These are phyloP conservation scores for Corniculantispora saksenae DNA, from an alignment of 2,329 filamentous ascomycete genomes.

Conservation along the genomic window DNA sequence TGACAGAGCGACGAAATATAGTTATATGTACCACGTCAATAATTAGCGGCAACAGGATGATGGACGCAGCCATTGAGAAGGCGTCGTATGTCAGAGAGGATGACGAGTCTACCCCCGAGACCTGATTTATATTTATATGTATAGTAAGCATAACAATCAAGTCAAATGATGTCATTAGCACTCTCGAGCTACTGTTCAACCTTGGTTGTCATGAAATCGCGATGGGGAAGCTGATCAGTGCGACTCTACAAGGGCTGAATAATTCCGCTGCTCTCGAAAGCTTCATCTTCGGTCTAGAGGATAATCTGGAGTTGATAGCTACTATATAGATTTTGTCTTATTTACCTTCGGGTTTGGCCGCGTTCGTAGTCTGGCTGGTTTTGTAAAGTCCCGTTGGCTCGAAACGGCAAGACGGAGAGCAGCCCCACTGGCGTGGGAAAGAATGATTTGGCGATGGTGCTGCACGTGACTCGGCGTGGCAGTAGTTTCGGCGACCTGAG, in stretches of 20 bases:
- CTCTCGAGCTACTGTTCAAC: neutral
- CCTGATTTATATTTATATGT: conserved; percentile 6
- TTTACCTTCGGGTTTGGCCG: neutral
- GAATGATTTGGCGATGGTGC: conserved; percentile 12
- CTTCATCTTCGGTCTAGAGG: no score
- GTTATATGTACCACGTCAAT: conserved; percentile 92
- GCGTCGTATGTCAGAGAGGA: conserved; percentile 56
- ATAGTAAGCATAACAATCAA: conserved; percentile 13
- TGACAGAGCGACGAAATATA: conserved; percentile 71
- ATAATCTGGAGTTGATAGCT: no score
- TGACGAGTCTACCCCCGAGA: conserved; percentile 19
- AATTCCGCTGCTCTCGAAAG: neutral
- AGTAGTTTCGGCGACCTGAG: conserved; percentile 21
- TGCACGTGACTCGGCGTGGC: conserved; percentile 16
- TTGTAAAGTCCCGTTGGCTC: neutral
- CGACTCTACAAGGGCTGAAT: no score
- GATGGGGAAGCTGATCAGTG: neutral
- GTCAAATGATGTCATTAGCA: neutral
- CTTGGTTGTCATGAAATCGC: neutral
- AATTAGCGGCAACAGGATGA: conserved; percentile 84
- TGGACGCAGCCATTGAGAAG: conserved; percentile 80
- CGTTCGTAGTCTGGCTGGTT: neutral
- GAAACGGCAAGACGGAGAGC: conserved; percentile 17
- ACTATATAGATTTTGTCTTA: neutral
- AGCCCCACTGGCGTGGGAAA: conserved; percentile 10